Conservation (phyloP, 208 protist species). For the Leptomonas pyrrhocoris region DNA sequence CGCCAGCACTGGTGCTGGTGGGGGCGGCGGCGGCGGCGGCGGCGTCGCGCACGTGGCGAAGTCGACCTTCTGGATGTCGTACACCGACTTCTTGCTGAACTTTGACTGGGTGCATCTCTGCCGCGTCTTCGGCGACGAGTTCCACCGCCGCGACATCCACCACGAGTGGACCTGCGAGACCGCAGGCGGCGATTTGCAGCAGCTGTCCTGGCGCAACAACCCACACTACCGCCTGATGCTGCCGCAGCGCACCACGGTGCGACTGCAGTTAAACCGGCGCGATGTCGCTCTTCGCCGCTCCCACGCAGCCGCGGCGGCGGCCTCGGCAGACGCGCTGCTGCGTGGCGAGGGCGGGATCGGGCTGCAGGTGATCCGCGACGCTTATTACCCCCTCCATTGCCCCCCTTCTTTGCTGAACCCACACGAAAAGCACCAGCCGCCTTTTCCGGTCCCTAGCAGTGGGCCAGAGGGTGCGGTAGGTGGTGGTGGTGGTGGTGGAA, state of each 20-base stretch:
- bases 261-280: constrained; percentile 65
- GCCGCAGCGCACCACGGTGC: constrained; percentile 40
- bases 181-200: constrained; percentile 53
- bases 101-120: constrained; percentile 77
- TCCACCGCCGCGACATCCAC: constrained; percentile 49
- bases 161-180: constrained; percentile 59
- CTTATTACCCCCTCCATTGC: constrained; percentile 65
- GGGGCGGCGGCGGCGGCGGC: not conserved
- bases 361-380: constrained; percentile 65
- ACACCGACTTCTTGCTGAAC: constrained; percentile 65
- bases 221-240: constrained; percentile 77
- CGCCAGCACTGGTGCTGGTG: not conserved
- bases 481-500: not conserved
- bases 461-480: not conserved
- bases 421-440: not conserved
- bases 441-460: not conserved
- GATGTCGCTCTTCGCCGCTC: constrained; percentile 57
- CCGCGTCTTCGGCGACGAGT: constrained; percentile 58
- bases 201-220: constrained; percentile 71
- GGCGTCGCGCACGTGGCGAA: constrained; percentile 1
- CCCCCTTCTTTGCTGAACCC: not conserved
- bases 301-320: not conserved
- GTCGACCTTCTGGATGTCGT: constrained; percentile 86
- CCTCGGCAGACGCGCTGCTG: not conserved
- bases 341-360: constrained; percentile 55